phyloP scores from a whole-genome alignment of 768 basidiomycete genomes.

The Lyophyllum decastes region DNA sequence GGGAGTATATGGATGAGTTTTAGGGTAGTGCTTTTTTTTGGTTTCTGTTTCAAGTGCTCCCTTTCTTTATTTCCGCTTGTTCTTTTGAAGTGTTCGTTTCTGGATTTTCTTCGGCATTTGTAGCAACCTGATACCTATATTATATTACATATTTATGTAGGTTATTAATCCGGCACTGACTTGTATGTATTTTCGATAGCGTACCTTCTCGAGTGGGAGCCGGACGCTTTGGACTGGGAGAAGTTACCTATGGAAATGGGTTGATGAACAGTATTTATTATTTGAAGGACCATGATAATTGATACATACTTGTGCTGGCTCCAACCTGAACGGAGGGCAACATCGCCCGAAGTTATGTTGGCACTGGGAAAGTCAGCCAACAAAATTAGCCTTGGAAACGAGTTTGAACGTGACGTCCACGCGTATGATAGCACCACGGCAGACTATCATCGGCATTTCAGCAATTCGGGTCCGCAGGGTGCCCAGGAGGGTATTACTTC shows the following conservation, averaged over 20 bases:
- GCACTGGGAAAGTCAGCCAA: too few relatives aligned
- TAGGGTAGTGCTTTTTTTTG: conserved; percentile 17
- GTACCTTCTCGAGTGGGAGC: not conserved
- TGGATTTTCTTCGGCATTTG: not conserved
- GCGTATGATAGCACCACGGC: too few relatives aligned
- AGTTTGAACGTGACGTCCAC: too few relatives aligned
- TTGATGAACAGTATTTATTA: not conserved
- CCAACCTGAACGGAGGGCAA: not conserved
- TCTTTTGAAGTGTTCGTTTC: not conserved
- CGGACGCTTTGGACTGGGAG: not conserved
- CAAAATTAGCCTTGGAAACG: too few relatives aligned
- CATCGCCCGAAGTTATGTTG: not conserved
- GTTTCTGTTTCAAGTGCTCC: not conserved
- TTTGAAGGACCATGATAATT: not conserved
- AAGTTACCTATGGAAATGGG: not conserved
- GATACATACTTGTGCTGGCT: not conserved
- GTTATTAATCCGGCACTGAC: not conserved
- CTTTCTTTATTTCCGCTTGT: not conserved
- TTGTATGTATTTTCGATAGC: not conserved
- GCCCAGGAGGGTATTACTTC: too few relatives aligned
- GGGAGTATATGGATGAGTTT: conserved; percentile 67
- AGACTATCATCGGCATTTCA: too few relatives aligned
- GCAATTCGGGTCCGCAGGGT: too few relatives aligned
- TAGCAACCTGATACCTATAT: not conserved
- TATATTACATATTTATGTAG: not conserved